These are phyloP conservation scores for Pogostemon cablin DNA, from an alignment of 257 asterid species.

Conservation along the genomic window DNA sequence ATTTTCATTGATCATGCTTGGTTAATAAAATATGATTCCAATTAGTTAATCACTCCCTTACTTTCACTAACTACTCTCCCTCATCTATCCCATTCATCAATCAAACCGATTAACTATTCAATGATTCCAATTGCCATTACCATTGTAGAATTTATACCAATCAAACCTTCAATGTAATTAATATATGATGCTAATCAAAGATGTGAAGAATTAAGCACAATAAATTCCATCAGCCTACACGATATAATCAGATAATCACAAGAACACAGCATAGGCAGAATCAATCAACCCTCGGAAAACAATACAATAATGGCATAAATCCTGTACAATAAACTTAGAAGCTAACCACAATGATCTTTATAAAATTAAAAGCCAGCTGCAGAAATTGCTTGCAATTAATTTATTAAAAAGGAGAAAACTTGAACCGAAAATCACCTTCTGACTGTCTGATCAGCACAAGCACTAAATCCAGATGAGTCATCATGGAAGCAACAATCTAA, in stretches of 20 bases:
- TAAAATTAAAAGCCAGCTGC: too few species aligned
- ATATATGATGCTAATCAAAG: background rate
- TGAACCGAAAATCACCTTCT: slow-evolving; percentile 53
- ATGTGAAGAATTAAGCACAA: slow-evolving; percentile 4
- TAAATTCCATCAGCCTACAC: background rate
- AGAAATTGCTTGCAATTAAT: background rate
- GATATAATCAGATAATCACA: background rate
- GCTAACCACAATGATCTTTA: background rate
- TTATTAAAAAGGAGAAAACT: background rate
- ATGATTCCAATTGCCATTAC: too few species aligned
- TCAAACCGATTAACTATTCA: too few species aligned
- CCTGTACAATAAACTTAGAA: background rate
- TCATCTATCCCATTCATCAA: too few species aligned
- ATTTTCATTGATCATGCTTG: too few species aligned
- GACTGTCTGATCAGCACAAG: slow-evolving; percentile 75
- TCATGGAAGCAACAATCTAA: slow-evolving; percentile 94
- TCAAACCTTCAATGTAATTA: background rate
- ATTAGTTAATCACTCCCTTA: too few species aligned
- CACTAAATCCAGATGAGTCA: slow-evolving; percentile 90
- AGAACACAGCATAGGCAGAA: background rate
- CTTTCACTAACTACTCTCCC: too few species aligned
- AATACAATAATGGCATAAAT: background rate
- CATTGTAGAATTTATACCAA: too few species aligned
- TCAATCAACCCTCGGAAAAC: background rate
- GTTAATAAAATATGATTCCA: too few species aligned